Evolutionary conservation across 345 rosid species (phyloP).

Genomic region (Murraya koenigii): DNA sequence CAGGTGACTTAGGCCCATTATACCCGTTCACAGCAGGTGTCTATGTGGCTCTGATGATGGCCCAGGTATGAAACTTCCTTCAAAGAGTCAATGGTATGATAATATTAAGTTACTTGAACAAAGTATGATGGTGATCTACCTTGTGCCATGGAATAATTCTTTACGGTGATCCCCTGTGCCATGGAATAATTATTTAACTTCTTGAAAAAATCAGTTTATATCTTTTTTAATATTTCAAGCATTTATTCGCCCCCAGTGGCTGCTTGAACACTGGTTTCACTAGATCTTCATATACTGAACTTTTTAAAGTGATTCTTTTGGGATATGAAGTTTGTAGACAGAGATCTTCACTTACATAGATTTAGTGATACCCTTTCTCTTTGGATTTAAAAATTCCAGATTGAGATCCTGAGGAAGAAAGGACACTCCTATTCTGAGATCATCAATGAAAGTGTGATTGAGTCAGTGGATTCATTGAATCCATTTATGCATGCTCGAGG

Average conservation of each 20-base stretch:
- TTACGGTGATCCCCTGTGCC: not conserved
- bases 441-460: constrained; percentile 89
- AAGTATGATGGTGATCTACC: not conserved
- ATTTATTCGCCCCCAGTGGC: not conserved
- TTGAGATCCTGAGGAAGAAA: constrained; percentile 87
- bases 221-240: not conserved
- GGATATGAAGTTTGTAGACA: not conserved
- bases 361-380: not conserved
- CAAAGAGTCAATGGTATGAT: not conserved
- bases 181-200: not conserved
- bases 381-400: constrained; percentile 40
- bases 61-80: constrained; percentile 58
- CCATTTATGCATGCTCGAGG: constrained; percentile 99
- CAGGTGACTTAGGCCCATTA: constrained; percentile 79
- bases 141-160: not conserved
- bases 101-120: not conserved
- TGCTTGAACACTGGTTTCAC: not conserved
- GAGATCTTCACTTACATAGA: not conserved
- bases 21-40: constrained; percentile 90
- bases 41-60: constrained; percentile 92
- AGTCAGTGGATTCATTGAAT: constrained; percentile 86
- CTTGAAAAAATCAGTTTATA: not conserved
- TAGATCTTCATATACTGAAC: not conserved
- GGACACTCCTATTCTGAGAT: constrained; percentile 96
- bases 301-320: not conserved